Percentiles rank a stretch among this genome's conserved stretches.
Conservation (phyloP, 352 stramenopile genomes). For the Phytophthora idaei region DNA sequence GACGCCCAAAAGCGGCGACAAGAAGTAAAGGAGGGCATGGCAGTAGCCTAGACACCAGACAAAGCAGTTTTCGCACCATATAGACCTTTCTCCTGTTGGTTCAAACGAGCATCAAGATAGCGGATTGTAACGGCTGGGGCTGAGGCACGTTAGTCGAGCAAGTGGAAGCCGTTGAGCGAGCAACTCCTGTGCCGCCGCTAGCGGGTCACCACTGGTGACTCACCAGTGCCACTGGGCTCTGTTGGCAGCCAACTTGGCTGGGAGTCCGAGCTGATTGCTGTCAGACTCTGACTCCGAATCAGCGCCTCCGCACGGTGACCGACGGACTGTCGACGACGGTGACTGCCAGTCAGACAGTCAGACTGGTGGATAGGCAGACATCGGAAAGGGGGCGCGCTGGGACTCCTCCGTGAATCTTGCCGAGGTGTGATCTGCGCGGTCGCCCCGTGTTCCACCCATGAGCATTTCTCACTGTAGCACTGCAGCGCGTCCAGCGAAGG, state of each 20-base stretch:
- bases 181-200: slow-evolving; percentile 1
- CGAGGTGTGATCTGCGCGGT: neutral
- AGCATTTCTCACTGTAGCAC: neutral
- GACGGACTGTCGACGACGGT: too few species aligned
- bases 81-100: neutral
- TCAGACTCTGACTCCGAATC: too few species aligned
- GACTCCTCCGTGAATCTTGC: neutral
- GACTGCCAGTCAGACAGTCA: too few species aligned
- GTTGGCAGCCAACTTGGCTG: too few species aligned
- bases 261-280: too few species aligned
- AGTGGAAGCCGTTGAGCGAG: neutral
- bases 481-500: neutral
- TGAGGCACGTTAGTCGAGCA: neutral
- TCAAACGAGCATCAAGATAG: slow-evolving; percentile 4
- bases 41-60: neutral
- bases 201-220: too few species aligned
- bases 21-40: slow-evolving; percentile 13
- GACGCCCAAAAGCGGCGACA: slow-evolving; percentile 23
- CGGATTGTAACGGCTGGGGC: slow-evolving; percentile 3
- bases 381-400: neutral
- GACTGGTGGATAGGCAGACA: neutral
- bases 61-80: neutral
- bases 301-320: too few species aligned
- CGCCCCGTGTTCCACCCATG: neutral
- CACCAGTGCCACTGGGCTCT: too few species aligned